Base-by-base conservation (phyloP, 306 rosid genomes). In the Trifolium subterraneum region DNA sequence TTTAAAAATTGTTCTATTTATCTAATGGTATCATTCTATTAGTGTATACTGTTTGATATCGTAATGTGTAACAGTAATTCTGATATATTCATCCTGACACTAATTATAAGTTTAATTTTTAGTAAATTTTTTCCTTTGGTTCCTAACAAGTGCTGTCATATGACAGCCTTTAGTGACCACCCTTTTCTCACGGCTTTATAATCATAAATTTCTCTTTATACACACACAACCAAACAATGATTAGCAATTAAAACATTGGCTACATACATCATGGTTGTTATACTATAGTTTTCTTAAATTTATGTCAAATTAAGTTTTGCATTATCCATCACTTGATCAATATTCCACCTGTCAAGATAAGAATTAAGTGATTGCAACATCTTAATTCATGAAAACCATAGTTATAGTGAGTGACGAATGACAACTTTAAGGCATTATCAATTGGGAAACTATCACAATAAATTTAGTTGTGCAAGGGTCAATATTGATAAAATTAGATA, bases 391-490 rank as follows among this genome's bases (percentile, higher is more conserved):
- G 68, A 51, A 68, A 54, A 80, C 51, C 41, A 14, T 63, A 20
- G 20, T 22, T 42, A 23, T 44, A 63, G 47, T 54, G 73, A 69
- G 70, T 70, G 70, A 63, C 72, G 70, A 27, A 66, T 60, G 67
- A 74, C 76, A 74, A 18, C 78, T 54, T 79, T 11, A 65, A 44
- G 71, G 29, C 68, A 35, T 52, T 52, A 19, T 48, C 51, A 18
- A 71, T 63, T 48, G 42, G 7, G 64, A 35, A 10, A 45, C 23
- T 29, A 25, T 45, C 47, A 22, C 45, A 79, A 65, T 35, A 41
- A 18, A 29, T 25, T 60, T 59, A 60, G 38, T 33, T 60, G 47
- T 64, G 10, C 54, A 72, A 54, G 4, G 31, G 62, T 79, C 54
- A 50, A 44, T 78, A 10, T 61, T 52, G 13, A 52, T 42, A 42